phyloP scores from a whole-genome alignment of 306 rosid genomes.

The Clitoria ternatea region DNA sequence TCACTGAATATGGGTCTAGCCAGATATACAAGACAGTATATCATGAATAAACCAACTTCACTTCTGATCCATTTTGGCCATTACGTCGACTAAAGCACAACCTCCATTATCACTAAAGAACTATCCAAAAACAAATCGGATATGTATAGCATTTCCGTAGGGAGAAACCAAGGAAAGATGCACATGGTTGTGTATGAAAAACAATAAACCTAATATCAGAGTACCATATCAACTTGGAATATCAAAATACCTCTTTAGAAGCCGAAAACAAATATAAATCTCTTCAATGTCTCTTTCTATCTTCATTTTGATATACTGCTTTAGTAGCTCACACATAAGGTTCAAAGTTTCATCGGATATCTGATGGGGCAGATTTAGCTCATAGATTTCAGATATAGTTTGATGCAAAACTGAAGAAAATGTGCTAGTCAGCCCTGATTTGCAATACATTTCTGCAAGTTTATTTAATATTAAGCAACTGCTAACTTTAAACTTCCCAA shows the following conservation, averaged over 20 bases:
- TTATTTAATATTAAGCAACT: slow-evolving; percentile 49
- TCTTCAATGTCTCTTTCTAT: slow-evolving; percentile 80
- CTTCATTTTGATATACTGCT: slow-evolving; percentile 68
- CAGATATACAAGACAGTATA: not conserved
- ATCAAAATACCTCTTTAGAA: slow-evolving; percentile 63
- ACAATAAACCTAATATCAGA: slow-evolving; percentile 16
- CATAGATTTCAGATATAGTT: slow-evolving; percentile 39
- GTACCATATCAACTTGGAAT: slow-evolving; percentile 9
- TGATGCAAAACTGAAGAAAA: slow-evolving; percentile 56
- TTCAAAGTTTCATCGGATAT: slow-evolving; percentile 46
- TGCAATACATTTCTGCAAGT: slow-evolving; percentile 54
- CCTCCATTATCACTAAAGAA: not conserved
- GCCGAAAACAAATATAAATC: slow-evolving; percentile 79
- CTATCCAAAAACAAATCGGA: slow-evolving; percentile 1
- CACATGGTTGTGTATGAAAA: slow-evolving; percentile 13
- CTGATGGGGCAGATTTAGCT: slow-evolving; percentile 37
- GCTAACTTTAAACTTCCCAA: slow-evolving; percentile 60
- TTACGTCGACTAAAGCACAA: slow-evolving; percentile 10
- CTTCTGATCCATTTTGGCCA: not conserved
- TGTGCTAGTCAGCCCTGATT: slow-evolving; percentile 39
- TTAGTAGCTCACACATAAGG: slow-evolving; percentile 64
- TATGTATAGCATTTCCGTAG: not conserved
- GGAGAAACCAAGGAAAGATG: slow-evolving; percentile 7
- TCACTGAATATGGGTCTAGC: slow-evolving; percentile 1
- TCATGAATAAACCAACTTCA: not conserved